phyloP scores from a whole-genome alignment of 2,329 filamentous ascomycete genomes.

The Cercospora sp. region DNA sequence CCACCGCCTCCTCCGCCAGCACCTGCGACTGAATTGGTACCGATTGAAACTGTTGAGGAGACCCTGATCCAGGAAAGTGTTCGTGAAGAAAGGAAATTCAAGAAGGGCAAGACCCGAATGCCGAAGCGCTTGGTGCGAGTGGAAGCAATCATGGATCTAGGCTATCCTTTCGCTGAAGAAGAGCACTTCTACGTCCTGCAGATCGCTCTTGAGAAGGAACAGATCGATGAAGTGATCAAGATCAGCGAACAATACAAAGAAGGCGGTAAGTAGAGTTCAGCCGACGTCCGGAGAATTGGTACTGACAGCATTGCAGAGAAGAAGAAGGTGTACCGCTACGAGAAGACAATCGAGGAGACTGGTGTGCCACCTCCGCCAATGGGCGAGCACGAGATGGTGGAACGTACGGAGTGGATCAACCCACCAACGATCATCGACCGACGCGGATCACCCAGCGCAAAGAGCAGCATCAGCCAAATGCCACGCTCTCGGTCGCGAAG shows the following conservation, averaged over 20 bases:
- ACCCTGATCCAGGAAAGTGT: conserved; percentile 29
- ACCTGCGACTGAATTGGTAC: background rate
- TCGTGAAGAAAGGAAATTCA: conserved; percentile 36
- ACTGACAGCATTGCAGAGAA: conserved; percentile 36
- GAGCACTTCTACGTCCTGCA: conserved; percentile 78
- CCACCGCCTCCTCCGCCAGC: conserved; percentile 19
- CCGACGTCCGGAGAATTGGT: background rate
- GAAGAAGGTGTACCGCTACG: conserved; percentile 40
- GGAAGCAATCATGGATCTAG: conserved; percentile 76
- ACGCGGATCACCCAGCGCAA: conserved; percentile 30
- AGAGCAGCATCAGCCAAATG: conserved; percentile 33
- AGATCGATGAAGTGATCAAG: conserved; percentile 86
- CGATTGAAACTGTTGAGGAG: conserved; percentile 22
- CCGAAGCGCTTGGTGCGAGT: conserved; percentile 77
- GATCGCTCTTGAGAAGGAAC: conserved; percentile 81
- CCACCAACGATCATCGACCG: conserved; percentile 39
- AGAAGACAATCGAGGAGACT: conserved; percentile 32
- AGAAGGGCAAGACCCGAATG: conserved; percentile 85
- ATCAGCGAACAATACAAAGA: conserved; percentile 72
- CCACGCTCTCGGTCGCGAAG: conserved; percentile 29
- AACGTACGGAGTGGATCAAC: conserved; percentile 43
- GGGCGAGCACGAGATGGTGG: conserved; percentile 37
- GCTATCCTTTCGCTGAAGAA: conserved; percentile 87
- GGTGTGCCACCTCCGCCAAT: conserved; percentile 30
- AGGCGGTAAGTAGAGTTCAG: conserved; percentile 39